Evolutionary conservation across 176 grass and related monocot species (phyloP), one percentile per base, ranked within the genome.

Genomic region (Oryza meridionalis): DNA sequence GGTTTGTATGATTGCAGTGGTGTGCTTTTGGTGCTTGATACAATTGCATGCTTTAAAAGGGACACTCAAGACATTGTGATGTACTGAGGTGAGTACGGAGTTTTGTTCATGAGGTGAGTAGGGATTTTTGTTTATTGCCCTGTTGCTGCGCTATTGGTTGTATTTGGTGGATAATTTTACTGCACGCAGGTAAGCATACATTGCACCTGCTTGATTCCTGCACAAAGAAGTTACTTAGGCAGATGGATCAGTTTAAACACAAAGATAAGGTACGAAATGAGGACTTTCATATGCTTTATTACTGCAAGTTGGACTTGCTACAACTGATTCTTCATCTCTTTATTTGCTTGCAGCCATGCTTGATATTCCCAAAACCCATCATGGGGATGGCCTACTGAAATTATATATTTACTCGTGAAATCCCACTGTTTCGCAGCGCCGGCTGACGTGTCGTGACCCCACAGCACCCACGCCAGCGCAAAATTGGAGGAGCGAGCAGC

Each of bases 221-320:
- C 35, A 94, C 90, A 84, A 88, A 94, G 4, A 90, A 80, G 11
- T 97, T 94, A 76, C 86, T 91, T 51, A 75, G 51, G 29, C 78
- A 80, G 67, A 93, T 94, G 95, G 37, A 44, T 73, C 78, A 94
- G 72, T 77, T 97, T 27, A 78, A 97, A 94, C 17, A 16, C 77
- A 65, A 89, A 84, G 81, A 97, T 97, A 91, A 97, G 90, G 95
- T 97, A 76, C 32, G 24, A 0, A 70, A 24, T 50, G 12, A 42
- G 78, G 49, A 65, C 2, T 58, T 71, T 37, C 44, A 44, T 35
- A 65, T 16, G 11, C 33, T 85, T 2, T 72, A 79, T 65, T 44
- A 11, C 2, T 66, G 70, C 14, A 73, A 55, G 49, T 31, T 35
- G 4, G 74, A 65, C 27, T 27, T 27, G 27, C 27, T 27, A 27